These are phyloP conservation scores for Emiliania huxleyi DNA, from an alignment of 78 protist species.

Conservation along the genomic window DNA sequence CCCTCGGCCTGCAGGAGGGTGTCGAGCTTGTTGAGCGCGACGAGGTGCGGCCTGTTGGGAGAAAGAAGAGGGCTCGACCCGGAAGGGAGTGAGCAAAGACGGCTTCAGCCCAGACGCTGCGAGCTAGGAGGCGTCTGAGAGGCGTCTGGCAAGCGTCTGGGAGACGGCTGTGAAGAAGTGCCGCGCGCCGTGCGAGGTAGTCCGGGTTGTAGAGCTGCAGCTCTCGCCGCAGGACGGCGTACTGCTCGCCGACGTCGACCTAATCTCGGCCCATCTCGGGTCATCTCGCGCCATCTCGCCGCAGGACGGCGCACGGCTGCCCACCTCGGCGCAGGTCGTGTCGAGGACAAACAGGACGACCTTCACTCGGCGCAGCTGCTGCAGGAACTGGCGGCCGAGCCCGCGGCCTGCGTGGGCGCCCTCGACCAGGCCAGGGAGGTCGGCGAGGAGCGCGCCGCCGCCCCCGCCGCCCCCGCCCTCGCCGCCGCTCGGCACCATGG, in stretches of 20 bases:
- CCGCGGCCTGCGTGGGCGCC: constrained; percentile 74
- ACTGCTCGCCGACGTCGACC: background rate
- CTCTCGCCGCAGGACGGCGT: background rate
- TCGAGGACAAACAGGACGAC: background rate
- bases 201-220: background rate
- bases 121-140: no score
- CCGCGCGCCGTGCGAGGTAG: background rate
- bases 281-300: background rate
- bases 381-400: constrained; percentile 63
- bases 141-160: no score
- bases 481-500: background rate
- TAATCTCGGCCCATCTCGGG: background rate
- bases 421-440: constrained; percentile 76
- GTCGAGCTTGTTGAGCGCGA: constrained; percentile 21
- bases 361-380: background rate
- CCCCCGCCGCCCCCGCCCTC: background rate
- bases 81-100: no score
- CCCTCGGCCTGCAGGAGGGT: background rate
- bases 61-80: no score
- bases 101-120: no score
- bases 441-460: constrained; percentile 40
- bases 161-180: no score
- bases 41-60: constrained; percentile 1
- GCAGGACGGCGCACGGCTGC: no score
- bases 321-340: background rate